Conservation (phyloP, 73 alveolate genomes). For the Paramecium pentaurelia region DNA sequence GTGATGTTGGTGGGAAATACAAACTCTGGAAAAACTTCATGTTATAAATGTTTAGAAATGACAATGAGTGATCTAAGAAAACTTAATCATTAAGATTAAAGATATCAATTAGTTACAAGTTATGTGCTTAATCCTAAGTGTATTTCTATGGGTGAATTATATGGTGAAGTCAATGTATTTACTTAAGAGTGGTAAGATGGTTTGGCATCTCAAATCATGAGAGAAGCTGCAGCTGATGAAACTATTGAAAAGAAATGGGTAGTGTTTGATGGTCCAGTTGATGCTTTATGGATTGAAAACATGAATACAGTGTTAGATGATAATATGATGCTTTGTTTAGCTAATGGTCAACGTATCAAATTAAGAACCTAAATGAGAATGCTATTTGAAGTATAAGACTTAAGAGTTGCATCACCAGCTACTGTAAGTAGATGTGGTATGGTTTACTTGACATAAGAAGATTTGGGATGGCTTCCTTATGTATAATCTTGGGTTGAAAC, state of each 20-base stretch:
- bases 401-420: slow-evolving; percentile 99
- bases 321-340: slow-evolving; percentile 98
- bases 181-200: slow-evolving; percentile 98
- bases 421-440: slow-evolving; percentile 99
- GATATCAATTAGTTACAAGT: slow-evolving; percentile 88
- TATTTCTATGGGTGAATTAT: slow-evolving; percentile 98
- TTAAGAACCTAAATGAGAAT: slow-evolving; percentile 94
- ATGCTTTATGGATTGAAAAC: slow-evolving; percentile 99
- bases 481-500: slow-evolving; percentile 90
- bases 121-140: slow-evolving; percentile 96
- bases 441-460: slow-evolving; percentile 98
- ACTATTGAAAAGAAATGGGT: slow-evolving; percentile 94
- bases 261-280: slow-evolving; percentile 99
- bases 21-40: slow-evolving; percentile 95
- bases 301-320: slow-evolving; percentile 99
- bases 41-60: slow-evolving; percentile 87
- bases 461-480: slow-evolving; percentile 97
- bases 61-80: slow-evolving; percentile 80
- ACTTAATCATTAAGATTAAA: slow-evolving; percentile 76
- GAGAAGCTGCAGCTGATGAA: slow-evolving; percentile 92
- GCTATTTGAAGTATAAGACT: slow-evolving; percentile 99
- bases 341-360: slow-evolving; percentile 99
- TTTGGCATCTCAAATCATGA: slow-evolving; percentile 94
- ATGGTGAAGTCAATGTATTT: slow-evolving; percentile 97
- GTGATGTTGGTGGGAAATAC: slow-evolving; percentile 99